Evolutionary conservation across 352 stramenopile genomes (phyloP), one percentile per base, ranked within the genome.

Genomic region (Pythium apleroticum): DNA sequence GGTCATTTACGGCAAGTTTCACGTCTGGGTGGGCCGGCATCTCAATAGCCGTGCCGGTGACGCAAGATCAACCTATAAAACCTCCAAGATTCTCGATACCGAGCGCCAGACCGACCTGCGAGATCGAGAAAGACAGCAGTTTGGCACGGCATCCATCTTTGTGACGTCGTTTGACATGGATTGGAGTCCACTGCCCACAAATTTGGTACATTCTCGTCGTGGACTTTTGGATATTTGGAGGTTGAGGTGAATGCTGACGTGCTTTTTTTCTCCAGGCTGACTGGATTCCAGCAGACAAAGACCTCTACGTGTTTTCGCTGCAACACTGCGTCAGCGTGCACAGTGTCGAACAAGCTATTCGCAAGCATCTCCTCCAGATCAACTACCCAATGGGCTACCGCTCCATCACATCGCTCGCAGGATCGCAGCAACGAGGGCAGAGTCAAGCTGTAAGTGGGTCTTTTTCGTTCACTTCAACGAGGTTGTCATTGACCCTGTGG

Each of bases 1-100:
- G 3, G 78, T 93, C 5, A 93, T 95, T 43, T 95, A 95, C 63
- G 86, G 84, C 49, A 93, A 92, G 57, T 91, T 93, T 61, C 85
- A 93, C 65, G 76, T 89, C 31, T 93, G 81, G 80, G 76, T 93
- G 19, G 81, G 81, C 0, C 85, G 85, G 0, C 79, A 91, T 54
- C 74, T 88, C 4, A 68, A 85, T 6, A 37, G 15, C 30, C 35
- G 53, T 11, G 17, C 22, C 6, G 11, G 45, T 5, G 52, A 66
- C 24, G 10, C 41, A 3, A 20, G 43, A 37, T 66, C 65, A 7
- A 66, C 30, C 11, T 17, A 63, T 28, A 66, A 63, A 33, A 46
- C 46, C 33, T 25, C 20, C 11, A 63, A 68, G 12, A 61, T 65
- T 10, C 70, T 78, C 11, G 77, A 90, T 7, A 63, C 80, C 33